Conservation (phyloP, 345 rosid genomes). For the Citrus sp. region DNA sequence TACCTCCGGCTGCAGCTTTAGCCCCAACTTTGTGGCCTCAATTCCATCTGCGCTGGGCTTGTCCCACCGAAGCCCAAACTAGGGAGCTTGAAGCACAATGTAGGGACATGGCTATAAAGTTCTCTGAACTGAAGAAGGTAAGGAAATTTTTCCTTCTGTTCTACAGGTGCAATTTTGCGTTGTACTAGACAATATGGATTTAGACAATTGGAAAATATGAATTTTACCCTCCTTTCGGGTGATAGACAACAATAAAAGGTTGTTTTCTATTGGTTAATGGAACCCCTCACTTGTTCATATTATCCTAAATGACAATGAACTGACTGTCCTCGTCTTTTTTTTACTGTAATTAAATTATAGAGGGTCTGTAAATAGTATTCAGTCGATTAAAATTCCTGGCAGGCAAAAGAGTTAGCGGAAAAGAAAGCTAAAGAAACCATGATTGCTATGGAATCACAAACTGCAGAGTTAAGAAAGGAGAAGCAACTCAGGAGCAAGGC, state of each 20-base stretch:
- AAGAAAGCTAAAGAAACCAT: constrained; percentile 54
- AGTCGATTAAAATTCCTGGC: constrained; percentile 20
- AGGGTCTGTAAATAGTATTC: constrained; percentile 2
- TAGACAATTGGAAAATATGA: not conserved
- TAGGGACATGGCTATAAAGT: constrained; percentile 55
- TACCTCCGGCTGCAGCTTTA: constrained; percentile 97
- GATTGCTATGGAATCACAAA: constrained; percentile 46
- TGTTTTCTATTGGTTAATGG: not conserved
- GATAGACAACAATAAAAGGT: not conserved
- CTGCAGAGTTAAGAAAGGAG: constrained; percentile 57
- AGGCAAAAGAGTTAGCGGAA: constrained; percentile 82
- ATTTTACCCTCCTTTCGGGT: not conserved
- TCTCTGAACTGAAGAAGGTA: constrained; percentile 77
- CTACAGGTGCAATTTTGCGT: not conserved
- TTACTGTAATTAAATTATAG: not conserved
- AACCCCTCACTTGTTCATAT: not conserved
- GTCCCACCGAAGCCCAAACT: constrained; percentile 75
- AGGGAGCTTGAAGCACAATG: constrained; percentile 70
- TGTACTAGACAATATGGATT: too few species aligned
- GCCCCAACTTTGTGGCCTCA: constrained; percentile 98
- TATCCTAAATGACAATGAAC: not conserved
- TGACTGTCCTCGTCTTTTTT: too few species aligned
- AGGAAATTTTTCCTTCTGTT: constrained; percentile 2
- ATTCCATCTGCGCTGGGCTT: constrained; percentile 98
- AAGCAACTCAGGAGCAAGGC: constrained; percentile 61